These are phyloP conservation scores for Phytophthora sojae DNA, from an alignment of 352 stramenopile genomes.

Conservation along the genomic window DNA sequence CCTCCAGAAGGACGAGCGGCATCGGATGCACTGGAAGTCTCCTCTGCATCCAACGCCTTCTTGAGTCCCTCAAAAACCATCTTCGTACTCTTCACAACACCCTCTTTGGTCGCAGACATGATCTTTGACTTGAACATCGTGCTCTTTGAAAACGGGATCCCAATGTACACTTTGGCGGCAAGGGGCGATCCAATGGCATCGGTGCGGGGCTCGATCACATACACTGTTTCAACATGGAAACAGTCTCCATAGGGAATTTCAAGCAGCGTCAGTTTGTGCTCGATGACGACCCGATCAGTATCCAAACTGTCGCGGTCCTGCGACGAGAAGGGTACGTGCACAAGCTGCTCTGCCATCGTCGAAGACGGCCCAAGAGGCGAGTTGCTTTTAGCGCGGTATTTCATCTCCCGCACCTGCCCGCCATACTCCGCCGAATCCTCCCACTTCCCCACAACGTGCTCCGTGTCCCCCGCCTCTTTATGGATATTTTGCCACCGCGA, in stretches of 20 bases:
- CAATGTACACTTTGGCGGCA: slow-evolving; percentile 67
- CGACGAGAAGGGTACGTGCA: slow-evolving; percentile 60
- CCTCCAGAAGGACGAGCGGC: background rate
- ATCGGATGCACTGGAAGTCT: slow-evolving; percentile 12
- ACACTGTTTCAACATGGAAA: slow-evolving; percentile 79
- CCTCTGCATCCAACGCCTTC: slow-evolving; percentile 48
- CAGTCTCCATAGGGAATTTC: slow-evolving; percentile 87
- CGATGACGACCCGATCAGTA: slow-evolving; percentile 57
- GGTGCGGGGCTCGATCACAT: slow-evolving; percentile 54
- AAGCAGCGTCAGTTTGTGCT: slow-evolving; percentile 71
- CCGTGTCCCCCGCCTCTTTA: slow-evolving; percentile 70
- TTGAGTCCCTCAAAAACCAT: slow-evolving; percentile 63
- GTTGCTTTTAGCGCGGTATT: slow-evolving; percentile 79
- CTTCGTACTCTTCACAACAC: slow-evolving; percentile 66
- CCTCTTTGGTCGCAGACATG: slow-evolving; percentile 72
- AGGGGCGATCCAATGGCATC: slow-evolving; percentile 41
- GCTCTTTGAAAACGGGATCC: slow-evolving; percentile 82
- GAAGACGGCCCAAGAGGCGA: slow-evolving; percentile 71
- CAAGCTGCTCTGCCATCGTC: slow-evolving; percentile 60
- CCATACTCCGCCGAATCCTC: slow-evolving; percentile 64
- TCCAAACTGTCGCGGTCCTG: slow-evolving; percentile 48
- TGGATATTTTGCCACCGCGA: slow-evolving; percentile 62
- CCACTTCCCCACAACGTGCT: slow-evolving; percentile 70
- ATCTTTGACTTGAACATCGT: slow-evolving; percentile 91
- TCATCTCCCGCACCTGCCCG: slow-evolving; percentile 71